Evolutionary conservation across 176 grass and related monocot genomes (phyloP), one percentile per base, ranked within the genome.

Genomic region (Oryza longistaminata): DNA sequence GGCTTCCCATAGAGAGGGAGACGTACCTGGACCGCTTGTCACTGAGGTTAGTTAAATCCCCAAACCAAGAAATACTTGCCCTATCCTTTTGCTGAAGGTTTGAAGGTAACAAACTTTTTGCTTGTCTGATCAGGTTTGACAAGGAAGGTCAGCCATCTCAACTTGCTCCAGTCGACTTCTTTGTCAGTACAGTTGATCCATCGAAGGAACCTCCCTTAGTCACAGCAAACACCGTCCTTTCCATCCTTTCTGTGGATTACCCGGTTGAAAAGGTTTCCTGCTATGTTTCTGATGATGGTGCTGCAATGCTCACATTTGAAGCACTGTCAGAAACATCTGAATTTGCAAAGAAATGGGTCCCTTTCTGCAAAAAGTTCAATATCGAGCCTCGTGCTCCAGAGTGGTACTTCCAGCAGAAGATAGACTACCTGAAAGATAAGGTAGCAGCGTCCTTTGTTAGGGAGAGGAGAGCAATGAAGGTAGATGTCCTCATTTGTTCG

Each of bases 221-320:
- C 79, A 97, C 95, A 71, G 95, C 94, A 73, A 97, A 97, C 85
- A 97, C 95, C 76, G 88, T 97, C 82, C 90, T 97, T 70, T 97
- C 92, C 42, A 97, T 94, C 68, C 91, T 97, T 66, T 80, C 95
- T 17, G 92, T 97, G 42, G 93, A 95, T 82, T 98, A 95, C 83
- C 95, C 93, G 0, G 85, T 98, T 65, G 91, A 94, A 15, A 98
- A 95, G 80, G 71, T 95, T 42, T 98, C 95, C 78, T 98, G 95
- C 82, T 97, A 98, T 88, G 93, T 98, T 45, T 98, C 95, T 91
- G 95, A 98, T 85, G 93, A 98, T 91, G 95, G 93, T 90, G 95
- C 91, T 78, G 95, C 93, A 27, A 95, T 98, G 95, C 87, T 98
- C 25, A 98, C 92, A 21, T 95, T 93, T 48, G 95, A 98, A 84